These are phyloP conservation scores for Trametes cingulata DNA, from an alignment of 768 basidiomycete species.

Conservation along the genomic window DNA sequence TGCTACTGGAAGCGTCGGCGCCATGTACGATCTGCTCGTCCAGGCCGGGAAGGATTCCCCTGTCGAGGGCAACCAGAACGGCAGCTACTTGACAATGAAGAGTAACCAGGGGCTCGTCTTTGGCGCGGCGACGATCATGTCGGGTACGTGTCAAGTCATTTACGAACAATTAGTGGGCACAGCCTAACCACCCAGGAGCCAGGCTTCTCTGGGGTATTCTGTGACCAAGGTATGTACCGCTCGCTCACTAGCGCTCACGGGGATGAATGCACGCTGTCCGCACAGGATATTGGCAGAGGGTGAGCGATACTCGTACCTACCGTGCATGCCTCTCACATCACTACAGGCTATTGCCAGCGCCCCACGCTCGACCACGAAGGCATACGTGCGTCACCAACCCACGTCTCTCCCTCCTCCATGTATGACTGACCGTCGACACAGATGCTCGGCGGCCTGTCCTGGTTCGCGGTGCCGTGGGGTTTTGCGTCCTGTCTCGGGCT, in stretches of 20 bases:
- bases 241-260: not conserved
- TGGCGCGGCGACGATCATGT: conserved; percentile 29
- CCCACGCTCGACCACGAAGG: conserved; percentile 51
- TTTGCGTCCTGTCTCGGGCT: conserved; percentile 47
- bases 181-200: conserved; percentile 45
- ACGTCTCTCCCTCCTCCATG: no score
- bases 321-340: not conserved
- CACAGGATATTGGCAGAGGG: conserved; percentile 55
- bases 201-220: conserved; percentile 51
- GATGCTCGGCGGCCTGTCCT: conserved; percentile 60
- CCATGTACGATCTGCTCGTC: conserved; percentile 49
- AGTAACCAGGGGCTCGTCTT: conserved; percentile 38
- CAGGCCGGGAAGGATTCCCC: conserved; percentile 47
- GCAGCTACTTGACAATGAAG: conserved; percentile 60
- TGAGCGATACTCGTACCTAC: conserved; percentile 24
- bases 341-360: conserved; percentile 50
- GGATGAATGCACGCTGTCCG: not conserved
- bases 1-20: conserved; percentile 39
- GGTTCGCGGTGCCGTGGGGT: conserved; percentile 48
- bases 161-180: conserved; percentile 10
- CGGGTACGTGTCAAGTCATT: conserved; percentile 19
- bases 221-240: conserved; percentile 45
- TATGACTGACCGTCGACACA: conserved; percentile 19
- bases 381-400: conserved; percentile 40
- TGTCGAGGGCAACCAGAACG: conserved; percentile 48